Base-by-base conservation (phyloP, 2,329 filamentous ascomycete species). In the Xylariaceae sp. region DNA sequence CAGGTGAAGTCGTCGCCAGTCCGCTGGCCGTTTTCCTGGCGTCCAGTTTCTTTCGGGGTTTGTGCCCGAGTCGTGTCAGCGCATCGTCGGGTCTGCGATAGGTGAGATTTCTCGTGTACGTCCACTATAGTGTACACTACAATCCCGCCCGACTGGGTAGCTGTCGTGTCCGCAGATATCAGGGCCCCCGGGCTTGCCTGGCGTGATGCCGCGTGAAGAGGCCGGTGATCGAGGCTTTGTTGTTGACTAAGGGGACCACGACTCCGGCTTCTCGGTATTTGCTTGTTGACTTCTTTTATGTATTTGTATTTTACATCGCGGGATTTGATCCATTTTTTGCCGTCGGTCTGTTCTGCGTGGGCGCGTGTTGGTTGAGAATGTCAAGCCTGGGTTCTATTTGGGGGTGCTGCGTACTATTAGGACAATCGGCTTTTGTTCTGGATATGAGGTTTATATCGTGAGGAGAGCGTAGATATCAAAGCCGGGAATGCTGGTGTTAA, bases 241-340 rank as follows among this genome's bases (percentile, higher is more conserved):
- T 57, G 37, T 57, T 57, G 19, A 92, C 86, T 18, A 89, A 76
- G 0, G 89, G 89, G 0, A 94, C 82, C 1, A 87, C 76, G 41
- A 94, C 82, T 0, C 88, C 87, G 0, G 84, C 84, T 40, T 84
- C 74, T 10, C 81, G 76, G 18, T 82, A 81, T 64, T n/a, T 89
- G 57, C 2, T 57, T 26, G 22, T 55, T 54, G 21, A 58, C 41
- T 5, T 22, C 39, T 19, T 51, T 41, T 16, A 92, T 83, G 66
- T 92, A 94, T 0, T 78, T 72, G 3, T 92, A 94, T 0, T 78
- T 72, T 3, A 70, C 71, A 77, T 74, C 0, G 78, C 75, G 62
- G 89, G 83, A 0, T 86, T 86, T 59, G 86, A 88, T 0, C 71
- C 55, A 58, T 8, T 15, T 72, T 70, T 1, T 75, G 76, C 16